phyloP scores from a whole-genome alignment of 805 yeast genomes.

The Monosporozyma yasuniensis region DNA sequence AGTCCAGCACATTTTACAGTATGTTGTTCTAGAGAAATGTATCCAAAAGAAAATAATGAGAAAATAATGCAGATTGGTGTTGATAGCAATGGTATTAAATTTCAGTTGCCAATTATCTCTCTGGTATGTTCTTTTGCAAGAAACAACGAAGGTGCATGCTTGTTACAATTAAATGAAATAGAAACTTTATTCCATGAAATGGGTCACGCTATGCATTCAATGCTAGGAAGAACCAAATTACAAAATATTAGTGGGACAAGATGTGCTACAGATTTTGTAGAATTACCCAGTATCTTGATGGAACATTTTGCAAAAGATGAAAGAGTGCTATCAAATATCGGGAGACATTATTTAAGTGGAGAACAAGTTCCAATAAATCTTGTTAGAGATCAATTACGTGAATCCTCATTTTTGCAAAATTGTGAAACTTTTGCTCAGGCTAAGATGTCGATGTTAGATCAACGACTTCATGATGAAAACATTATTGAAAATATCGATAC shows the following conservation, averaged over 20 bases:
- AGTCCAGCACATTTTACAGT: conserved; percentile 95
- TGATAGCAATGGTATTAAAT: conserved; percentile 37
- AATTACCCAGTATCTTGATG: conserved; percentile 92
- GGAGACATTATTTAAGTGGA: conserved; percentile 57
- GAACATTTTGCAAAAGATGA: conserved; percentile 83
- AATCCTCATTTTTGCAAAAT: conserved; percentile 45
- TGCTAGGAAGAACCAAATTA: conserved; percentile 82
- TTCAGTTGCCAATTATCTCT: conserved; percentile 84
- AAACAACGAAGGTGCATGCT: conserved; percentile 38
- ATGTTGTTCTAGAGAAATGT: conserved; percentile 80
- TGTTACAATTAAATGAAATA: conserved; percentile 66
- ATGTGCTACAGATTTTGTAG: conserved; percentile 94
- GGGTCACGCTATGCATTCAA: conserved; percentile 98
- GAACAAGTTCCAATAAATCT: conserved; percentile 45
- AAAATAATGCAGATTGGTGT: conserved; percentile 29
- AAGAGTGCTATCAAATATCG: conserved; percentile 63
- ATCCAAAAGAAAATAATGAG: conserved; percentile 41
- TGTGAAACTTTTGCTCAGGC: conserved; percentile 81
- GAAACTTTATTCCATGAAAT: conserved; percentile 95
- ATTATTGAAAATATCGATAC: conserved; percentile 31
- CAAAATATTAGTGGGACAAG: conserved; percentile 94
- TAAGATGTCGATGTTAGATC: conserved; percentile 85
- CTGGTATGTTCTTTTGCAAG: conserved; percentile 73
- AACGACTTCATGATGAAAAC: conserved; percentile 48
- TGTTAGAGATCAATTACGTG: conserved; percentile 43